Evolutionary conservation across 257 asterid genomes (phyloP).

Genomic region (Nicotiana attenuata): DNA sequence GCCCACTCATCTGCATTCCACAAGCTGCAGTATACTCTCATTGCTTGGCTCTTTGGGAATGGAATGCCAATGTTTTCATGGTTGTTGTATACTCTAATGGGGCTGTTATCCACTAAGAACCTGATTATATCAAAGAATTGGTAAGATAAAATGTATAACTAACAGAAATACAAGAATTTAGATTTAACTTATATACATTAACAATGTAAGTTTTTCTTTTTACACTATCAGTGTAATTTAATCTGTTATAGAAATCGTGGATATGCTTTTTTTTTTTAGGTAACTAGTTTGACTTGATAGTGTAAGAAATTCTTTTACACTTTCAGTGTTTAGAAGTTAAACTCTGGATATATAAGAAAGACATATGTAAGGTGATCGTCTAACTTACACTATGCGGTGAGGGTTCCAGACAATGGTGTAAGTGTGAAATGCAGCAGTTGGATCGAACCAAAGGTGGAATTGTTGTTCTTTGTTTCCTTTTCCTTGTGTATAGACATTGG

Average conservation of each 20-base stretch:
- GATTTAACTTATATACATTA: no score
- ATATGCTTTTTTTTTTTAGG: no score
- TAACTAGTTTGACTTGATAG: background rate
- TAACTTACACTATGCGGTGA: constrained; percentile 11
- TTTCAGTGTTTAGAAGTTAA: background rate
- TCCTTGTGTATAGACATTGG: constrained; percentile 13
- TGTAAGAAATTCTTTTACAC: background rate
- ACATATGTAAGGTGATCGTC: background rate
- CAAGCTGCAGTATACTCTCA: constrained; percentile 7
- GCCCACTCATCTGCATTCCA: constrained; percentile 15
- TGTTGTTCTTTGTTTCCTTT: constrained; percentile 16
- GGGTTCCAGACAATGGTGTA: constrained; percentile 15
- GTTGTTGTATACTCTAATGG: constrained; percentile 10
- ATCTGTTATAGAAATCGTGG: no score
- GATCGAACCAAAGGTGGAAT: constrained; percentile 16
- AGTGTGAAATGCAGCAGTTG: constrained; percentile 14
- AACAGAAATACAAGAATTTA: background rate
- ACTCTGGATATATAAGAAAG: background rate
- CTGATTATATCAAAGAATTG: background rate
- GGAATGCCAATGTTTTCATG: constrained; percentile 11
- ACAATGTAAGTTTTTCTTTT: no score
- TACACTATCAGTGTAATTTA: no score
- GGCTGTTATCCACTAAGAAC: constrained; percentile 9
- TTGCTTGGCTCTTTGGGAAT: constrained; percentile 3
- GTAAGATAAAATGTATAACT: background rate